Conservation (phyloP, 164 flowering plant species). For the Dillenia suffruticosa region DNA sequence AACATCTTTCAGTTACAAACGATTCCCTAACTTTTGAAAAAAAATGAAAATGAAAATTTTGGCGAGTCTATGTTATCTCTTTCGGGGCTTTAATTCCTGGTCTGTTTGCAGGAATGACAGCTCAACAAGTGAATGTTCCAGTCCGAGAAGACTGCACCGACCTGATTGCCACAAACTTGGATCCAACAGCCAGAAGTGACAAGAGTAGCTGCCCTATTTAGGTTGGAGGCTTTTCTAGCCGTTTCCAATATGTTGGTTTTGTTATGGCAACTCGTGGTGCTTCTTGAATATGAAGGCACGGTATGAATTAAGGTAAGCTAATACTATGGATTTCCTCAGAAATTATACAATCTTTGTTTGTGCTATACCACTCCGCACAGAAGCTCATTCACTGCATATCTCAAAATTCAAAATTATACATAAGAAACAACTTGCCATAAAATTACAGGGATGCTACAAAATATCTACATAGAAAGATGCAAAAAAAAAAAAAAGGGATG, state of each 20-base stretch:
- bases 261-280: no score
- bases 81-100: neutral
- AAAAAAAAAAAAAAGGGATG: no score
- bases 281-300: no score
- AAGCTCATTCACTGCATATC: no score
- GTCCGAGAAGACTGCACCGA: conserved; percentile 54
- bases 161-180: conserved; percentile 34
- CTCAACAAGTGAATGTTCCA: conserved; percentile 47
- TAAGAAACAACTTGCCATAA: no score
- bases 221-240: conserved; percentile 5
- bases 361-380: no score
- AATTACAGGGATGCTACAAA: no score
- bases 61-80: neutral
- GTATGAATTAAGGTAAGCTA: no score
- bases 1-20: conserved; percentile 10
- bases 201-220: conserved; percentile 34
- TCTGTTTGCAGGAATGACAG: conserved; percentile 44
- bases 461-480: no score
- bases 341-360: no score
- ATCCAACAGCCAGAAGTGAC: conserved; percentile 55
- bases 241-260: neutral
- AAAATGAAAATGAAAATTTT: neutral
- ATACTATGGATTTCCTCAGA: no score
- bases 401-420: no score
- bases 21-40: conserved; percentile 9